These are phyloP conservation scores for Eudorina sp. DNA, from an alignment of 139 green algal species.

Conservation along the genomic window DNA sequence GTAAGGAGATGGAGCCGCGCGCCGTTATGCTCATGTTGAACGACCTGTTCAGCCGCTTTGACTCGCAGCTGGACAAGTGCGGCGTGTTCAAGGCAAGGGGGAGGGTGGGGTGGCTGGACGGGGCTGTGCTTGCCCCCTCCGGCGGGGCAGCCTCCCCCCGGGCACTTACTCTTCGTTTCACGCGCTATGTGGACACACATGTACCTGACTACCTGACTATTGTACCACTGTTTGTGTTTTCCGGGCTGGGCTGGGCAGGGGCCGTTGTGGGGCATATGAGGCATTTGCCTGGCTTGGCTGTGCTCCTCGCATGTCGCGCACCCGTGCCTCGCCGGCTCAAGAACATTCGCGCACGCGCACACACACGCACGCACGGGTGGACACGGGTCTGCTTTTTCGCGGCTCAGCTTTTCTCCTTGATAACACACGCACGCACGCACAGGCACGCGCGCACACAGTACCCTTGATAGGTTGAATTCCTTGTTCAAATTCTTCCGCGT, in stretches of 20 bases:
- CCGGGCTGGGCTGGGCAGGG: neutral
- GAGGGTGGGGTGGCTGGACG: neutral
- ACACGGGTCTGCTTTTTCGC: too few species aligned
- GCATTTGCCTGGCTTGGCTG: too few species aligned
- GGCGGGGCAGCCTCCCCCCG: too few species aligned
- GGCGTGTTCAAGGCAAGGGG: slow-evolving; percentile 45
- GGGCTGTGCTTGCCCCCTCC: too few species aligned
- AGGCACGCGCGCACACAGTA: too few species aligned
- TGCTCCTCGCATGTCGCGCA: too few species aligned
- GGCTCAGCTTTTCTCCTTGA: too few species aligned
- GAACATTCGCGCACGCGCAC: too few species aligned
- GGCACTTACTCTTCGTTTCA: neutral
- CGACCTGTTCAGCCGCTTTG: slow-evolving; percentile 64
- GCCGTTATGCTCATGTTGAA: slow-evolving; percentile 67
- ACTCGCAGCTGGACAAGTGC: slow-evolving; percentile 55
- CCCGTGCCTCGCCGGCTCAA: too few species aligned
- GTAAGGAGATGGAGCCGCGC: slow-evolving; percentile 45
- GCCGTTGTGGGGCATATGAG: neutral
- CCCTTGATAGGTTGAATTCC: too few species aligned
- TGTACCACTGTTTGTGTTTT: neutral
- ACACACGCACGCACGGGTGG: too few species aligned
- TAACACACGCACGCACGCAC: too few species aligned
- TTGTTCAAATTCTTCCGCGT: neutral
- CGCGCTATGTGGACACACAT: neutral
- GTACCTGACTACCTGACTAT: neutral